A percentile compares a stretch with the other conserved stretches of the same genome.
These are phyloP conservation scores for Clitocybe nebularis DNA, from an alignment of 1,284 basidiomycete species.

Conservation along the genomic window DNA sequence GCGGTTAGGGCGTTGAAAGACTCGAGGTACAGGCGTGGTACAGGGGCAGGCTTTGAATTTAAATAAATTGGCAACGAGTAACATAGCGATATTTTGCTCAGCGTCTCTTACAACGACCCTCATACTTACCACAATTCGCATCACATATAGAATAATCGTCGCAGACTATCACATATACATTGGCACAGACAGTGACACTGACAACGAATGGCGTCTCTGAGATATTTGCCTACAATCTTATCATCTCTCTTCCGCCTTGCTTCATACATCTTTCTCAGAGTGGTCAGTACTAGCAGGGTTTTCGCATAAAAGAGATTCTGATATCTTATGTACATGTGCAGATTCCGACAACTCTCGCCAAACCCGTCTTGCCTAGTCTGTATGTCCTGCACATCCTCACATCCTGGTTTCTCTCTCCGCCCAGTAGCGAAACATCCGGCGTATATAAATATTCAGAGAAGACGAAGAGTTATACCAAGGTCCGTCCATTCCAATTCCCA, in stretches of 20 bases:
- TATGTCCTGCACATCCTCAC: constrained; percentile 26
- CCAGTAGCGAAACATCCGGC: constrained; percentile 3
- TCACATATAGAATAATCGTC: no score
- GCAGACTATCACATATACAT: no score
- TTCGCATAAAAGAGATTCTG: neutral
- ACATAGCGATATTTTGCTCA: constrained; percentile 1
- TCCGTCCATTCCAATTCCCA: no score
- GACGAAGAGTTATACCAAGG: no score
- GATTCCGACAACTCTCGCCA: constrained; percentile 31
- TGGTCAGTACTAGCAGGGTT: constrained; percentile 29
- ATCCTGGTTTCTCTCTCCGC: constrained; percentile 15
- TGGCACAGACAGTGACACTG: no score
- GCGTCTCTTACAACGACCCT: neutral
- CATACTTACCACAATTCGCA: neutral
- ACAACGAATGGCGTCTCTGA: no score
- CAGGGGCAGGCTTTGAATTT: no score
- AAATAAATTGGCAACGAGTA: no score
- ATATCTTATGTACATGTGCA: constrained; percentile 12
- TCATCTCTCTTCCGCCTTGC: constrained; percentile 37
- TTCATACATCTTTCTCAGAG: constrained; percentile 36
- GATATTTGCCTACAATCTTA: constrained; percentile 12
- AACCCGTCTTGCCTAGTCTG: constrained; percentile 27
- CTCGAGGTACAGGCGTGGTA: no score
- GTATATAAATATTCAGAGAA: neutral
- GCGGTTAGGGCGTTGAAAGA: no score